Evolutionary conservation across 352 stramenopile species (phyloP).

Genomic region (Plasmopara halstedii): DNA sequence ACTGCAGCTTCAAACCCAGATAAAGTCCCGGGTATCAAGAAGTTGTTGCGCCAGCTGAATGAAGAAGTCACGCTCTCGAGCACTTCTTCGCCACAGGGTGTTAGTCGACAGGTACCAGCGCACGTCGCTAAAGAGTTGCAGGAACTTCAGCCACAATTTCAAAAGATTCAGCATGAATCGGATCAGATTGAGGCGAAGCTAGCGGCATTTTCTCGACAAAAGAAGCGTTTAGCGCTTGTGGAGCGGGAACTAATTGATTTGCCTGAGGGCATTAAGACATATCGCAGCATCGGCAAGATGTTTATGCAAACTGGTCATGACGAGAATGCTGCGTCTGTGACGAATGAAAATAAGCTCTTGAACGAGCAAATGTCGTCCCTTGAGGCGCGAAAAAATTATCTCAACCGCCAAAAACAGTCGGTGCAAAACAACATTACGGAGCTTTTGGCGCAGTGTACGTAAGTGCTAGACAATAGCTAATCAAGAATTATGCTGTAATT

Average conservation of each 20-base stretch:
- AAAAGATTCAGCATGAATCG: conserved; percentile 68
- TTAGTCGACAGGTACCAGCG: conserved; percentile 38
- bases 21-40: conserved; percentile 71
- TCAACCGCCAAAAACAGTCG: conserved; percentile 68
- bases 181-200: conserved; percentile 76
- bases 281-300: conserved; percentile 80
- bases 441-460: conserved; percentile 63
- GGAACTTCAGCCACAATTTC: conserved; percentile 73
- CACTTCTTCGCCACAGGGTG: conserved; percentile 4
- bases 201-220: conserved; percentile 45
- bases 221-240: conserved; percentile 69
- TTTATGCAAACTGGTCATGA: conserved; percentile 52
- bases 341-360: conserved; percentile 46
- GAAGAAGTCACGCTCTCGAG: conserved; percentile 31
- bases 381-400: conserved; percentile 75
- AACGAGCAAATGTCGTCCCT: conserved; percentile 65
- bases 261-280: conserved; percentile 53
- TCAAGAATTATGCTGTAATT: background rate
- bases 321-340: conserved; percentile 52
- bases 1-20: conserved; percentile 24
- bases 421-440: conserved; percentile 82
- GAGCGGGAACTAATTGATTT: conserved; percentile 64
- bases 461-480: conserved; percentile 5
- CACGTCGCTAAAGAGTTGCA: conserved; percentile 72
- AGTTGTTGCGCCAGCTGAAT: conserved; percentile 62